These are phyloP conservation scores for Brassica cretica DNA, from an alignment of 345 rosid genomes.

Conservation along the genomic window DNA sequence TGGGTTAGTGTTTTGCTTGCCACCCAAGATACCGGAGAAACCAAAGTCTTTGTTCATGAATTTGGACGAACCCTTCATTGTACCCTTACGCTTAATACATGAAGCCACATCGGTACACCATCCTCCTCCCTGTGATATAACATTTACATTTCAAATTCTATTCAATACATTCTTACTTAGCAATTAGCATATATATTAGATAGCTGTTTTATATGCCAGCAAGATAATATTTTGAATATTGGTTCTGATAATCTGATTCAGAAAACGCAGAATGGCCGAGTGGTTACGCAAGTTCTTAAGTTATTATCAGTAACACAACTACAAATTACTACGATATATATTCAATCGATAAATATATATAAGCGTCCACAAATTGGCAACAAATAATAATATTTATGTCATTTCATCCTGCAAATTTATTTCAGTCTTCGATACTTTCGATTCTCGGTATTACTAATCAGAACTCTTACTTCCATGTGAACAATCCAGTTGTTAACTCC, in stretches of 20 bases:
- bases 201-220: not conserved
- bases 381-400: not conserved
- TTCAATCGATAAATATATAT: not conserved
- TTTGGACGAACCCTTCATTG: slow-evolving; percentile 77
- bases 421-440: not conserved
- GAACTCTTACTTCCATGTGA: slow-evolving; percentile 58
- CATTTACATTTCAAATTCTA: not conserved
- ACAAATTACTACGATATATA: not conserved
- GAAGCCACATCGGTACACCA: slow-evolving; percentile 73
- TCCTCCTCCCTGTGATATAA: slow-evolving; percentile 74
- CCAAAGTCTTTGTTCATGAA: slow-evolving; percentile 59
- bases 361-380: not conserved
- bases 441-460: not conserved
- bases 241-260: not conserved
- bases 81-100: slow-evolving; percentile 58
- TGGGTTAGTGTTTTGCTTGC: slow-evolving; percentile 61
- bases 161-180: not conserved
- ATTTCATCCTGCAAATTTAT: not conserved
- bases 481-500: slow-evolving; percentile 86
- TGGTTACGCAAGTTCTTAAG: not conserved
- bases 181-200: not conserved
- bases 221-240: not conserved
- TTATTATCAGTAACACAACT: not conserved
- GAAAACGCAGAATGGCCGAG: not conserved
- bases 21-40: slow-evolving; percentile 83